Conservation (phyloP, 2,329 filamentous ascomycete species). For the Colletotrichum sublineola region DNA sequence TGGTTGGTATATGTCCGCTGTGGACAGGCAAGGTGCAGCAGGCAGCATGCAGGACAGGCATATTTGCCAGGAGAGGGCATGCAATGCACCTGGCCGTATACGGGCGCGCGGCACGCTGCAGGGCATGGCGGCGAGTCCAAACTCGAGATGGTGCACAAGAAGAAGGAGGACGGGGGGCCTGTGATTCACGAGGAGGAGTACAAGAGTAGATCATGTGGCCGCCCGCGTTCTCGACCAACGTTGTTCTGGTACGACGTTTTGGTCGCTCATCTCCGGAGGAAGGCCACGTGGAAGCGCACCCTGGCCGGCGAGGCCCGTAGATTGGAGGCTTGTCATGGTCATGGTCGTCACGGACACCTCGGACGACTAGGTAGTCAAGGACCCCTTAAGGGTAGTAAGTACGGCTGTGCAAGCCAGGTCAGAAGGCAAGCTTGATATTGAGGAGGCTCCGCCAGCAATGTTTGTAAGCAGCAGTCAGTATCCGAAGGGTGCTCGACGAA, state of each 20-base stretch:
- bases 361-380: too few species aligned
- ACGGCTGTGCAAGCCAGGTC: neutral
- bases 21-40: neutral
- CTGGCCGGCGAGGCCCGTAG: neutral
- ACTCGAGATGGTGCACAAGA: neutral
- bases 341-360: too few species aligned
- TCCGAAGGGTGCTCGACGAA: too few species aligned
- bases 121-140: neutral
- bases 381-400: neutral
- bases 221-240: neutral
- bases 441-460: neutral
- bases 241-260: neutral
- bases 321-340: neutral
- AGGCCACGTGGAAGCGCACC: neutral
- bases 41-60: conserved; percentile 3
- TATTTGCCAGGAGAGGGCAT: conserved; percentile 1
- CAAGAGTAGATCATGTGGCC: neutral
- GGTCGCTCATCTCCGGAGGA: neutral
- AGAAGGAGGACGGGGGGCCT: neutral
- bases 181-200: neutral
- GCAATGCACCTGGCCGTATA: conserved; percentile 20
- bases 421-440: neutral
- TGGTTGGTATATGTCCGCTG: conserved; percentile 8
- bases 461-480: neutral
- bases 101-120: conserved; percentile 24